Base-by-base conservation (phyloP, 257 asterid species). In the Jacaranda mimosifolia region DNA sequence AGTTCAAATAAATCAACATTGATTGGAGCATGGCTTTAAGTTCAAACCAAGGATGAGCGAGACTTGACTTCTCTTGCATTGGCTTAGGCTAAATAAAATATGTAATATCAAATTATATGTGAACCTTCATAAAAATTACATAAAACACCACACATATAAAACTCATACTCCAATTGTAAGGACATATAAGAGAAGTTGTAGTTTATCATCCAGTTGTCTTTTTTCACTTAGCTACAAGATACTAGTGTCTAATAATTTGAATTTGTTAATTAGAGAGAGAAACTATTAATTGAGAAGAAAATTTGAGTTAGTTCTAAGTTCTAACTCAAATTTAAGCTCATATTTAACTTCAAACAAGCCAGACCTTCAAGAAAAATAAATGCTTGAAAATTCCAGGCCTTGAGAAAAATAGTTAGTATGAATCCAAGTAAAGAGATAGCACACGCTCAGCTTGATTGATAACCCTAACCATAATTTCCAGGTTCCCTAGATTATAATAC, bases 161-260 rank as follows among this genome's bases (percentile, higher is more conserved):
- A 9, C 7, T 57, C 65, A 66, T 66, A 32, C 46, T 55, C 40
- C 46, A 70, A 55, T 49, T 9, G 49, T 17, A 45, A 42, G 40
- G 63, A 68, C 5, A 79, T 45, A 26, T 26, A 26, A 26, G 32
- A 26, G 32, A 26, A 26, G 66, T 55, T 17, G n/a, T 18, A 38
- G 15, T 51, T 55, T 12, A 55, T 53, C 10, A 65, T 66, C 32
- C 5, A 40, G 55, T 53, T 55, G 14, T 65, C 13, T 45, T 14
- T 66, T 42, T 40, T 5, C 9, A 66, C 68, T 76, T 45, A 26
- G 68, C 68, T 63, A 11, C 26, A 62, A 74, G 72, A 11, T 48
- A 53, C 11, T 68, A 21, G 60, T 49, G 7, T 15, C 38, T n/a
- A 1, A 65, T 17, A 9, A 26, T 26, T 26, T 26, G 32, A 26